These are phyloP conservation scores for Davidsoniella eucalypti DNA, from an alignment of 2,329 filamentous ascomycete genomes.

Conservation along the genomic window DNA sequence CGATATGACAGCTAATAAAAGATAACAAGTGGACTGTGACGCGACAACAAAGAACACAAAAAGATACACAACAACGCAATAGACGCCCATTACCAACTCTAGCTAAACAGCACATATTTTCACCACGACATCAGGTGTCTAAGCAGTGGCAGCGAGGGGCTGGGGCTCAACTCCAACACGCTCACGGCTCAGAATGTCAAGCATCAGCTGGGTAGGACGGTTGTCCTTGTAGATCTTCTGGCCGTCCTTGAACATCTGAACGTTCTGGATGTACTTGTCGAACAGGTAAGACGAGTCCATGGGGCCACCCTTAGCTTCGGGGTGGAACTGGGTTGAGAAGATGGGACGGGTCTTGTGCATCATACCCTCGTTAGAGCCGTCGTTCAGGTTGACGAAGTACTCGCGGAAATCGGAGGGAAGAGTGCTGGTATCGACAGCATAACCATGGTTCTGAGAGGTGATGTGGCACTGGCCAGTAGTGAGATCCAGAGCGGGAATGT, in stretches of 20 bases:
- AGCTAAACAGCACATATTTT: not conserved
- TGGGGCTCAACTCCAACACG: constrained; percentile 73
- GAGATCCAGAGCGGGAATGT: constrained; percentile 88
- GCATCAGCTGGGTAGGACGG: constrained; percentile 70
- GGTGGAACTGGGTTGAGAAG: constrained; percentile 97
- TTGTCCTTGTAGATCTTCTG: constrained; percentile 70
- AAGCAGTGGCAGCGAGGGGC: constrained; percentile 36
- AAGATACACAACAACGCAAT: not conserved
- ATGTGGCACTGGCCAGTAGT: constrained; percentile 97
- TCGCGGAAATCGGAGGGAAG: constrained; percentile 82
- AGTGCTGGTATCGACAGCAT: constrained; percentile 76
- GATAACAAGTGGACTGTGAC: not conserved
- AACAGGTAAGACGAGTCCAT: constrained; percentile 94
- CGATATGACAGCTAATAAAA: not conserved
- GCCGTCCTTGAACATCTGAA: constrained; percentile 73
- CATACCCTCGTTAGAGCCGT: constrained; percentile 93
- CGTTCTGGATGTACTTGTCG: constrained; percentile 86
- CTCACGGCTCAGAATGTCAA: constrained; percentile 85
- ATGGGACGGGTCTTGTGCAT: constrained; percentile 93
- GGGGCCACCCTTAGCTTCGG: constrained; percentile 92
- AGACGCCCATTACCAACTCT: no score
- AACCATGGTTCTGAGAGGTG: constrained; percentile 96
- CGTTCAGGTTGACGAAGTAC: constrained; percentile 97
- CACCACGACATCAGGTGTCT: constrained; percentile 4
- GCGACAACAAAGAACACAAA: constrained; percentile 3